phyloP scores from a whole-genome alignment of 352 stramenopile genomes.

The Pythium diclinum region DNA sequence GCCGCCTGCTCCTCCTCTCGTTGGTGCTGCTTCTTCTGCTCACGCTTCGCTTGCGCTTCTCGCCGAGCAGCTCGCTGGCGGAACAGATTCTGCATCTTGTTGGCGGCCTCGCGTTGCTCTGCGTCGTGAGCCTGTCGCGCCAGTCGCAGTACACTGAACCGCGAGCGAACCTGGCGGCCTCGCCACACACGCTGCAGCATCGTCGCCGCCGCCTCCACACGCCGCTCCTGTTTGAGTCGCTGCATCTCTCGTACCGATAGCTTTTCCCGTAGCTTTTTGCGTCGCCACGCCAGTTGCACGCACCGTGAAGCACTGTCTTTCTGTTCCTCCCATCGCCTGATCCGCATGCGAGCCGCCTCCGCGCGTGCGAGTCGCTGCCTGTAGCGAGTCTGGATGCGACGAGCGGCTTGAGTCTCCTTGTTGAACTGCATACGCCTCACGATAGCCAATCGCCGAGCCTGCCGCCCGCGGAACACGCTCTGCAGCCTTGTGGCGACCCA shows the following conservation, averaged over 20 bases:
- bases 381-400: conserved; percentile 51
- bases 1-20: conserved; percentile 43
- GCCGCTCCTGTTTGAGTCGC: conserved; percentile 13
- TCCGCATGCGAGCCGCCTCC: conserved; percentile 17
- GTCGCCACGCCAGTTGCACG: conserved; percentile 48
- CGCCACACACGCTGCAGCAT: conserved; percentile 81
- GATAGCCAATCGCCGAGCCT: conserved; percentile 47
- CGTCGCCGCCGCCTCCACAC: conserved; percentile 29
- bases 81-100: conserved; percentile 58
- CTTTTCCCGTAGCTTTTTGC: conserved; percentile 36
- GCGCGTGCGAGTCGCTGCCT: conserved; percentile 29
- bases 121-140: conserved; percentile 33
- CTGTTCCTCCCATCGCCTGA: conserved; percentile 20
- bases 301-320: conserved; percentile 28
- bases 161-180: conserved; percentile 39
- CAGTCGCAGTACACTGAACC: conserved; percentile 26
- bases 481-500: conserved; percentile 64
- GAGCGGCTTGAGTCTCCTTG: conserved; percentile 58
- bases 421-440: conserved; percentile 43
- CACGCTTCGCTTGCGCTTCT: conserved; percentile 34
- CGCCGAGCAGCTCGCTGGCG: conserved; percentile 44
- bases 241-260: conserved; percentile 24
- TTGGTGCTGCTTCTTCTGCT: conserved; percentile 32
- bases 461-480: conserved; percentile 57
- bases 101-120: conserved; percentile 46